Conservation (phyloP, 2,329 filamentous ascomycete species). For the Celoporthe dispersa region DNA sequence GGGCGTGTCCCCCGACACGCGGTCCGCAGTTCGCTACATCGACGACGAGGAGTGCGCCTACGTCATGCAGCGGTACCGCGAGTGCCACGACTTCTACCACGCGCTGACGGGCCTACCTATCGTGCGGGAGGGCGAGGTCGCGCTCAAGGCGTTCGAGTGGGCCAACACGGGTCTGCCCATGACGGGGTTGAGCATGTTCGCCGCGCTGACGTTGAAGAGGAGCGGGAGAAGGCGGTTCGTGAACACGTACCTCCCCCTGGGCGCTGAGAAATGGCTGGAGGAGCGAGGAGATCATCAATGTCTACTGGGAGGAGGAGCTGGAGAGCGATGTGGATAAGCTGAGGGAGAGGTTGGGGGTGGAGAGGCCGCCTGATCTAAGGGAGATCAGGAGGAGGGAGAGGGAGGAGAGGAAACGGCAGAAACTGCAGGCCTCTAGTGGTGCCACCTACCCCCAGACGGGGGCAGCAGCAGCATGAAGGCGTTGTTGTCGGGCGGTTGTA, state of each 20-base stretch:
- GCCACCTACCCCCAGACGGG: neutral
- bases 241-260: slow-evolving; percentile 83
- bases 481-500: neutral
- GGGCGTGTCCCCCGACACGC: slow-evolving; percentile 89
- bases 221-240: slow-evolving; percentile 79
- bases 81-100: slow-evolving; percentile 98
- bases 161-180: slow-evolving; percentile 93
- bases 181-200: slow-evolving; percentile 85
- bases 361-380: slow-evolving; percentile 85
- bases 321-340: slow-evolving; percentile 81
- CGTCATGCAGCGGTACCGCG: slow-evolving; percentile 96
- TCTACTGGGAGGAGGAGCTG: slow-evolving; percentile 97
- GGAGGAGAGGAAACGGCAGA: slow-evolving; percentile 69
- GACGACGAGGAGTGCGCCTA: slow-evolving; percentile 96
- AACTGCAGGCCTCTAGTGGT: slow-evolving; percentile 42
- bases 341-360: slow-evolving; percentile 76
- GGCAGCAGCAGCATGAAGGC: neutral
- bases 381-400: slow-evolving; percentile 73
- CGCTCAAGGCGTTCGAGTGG: slow-evolving; percentile 98
- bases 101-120: slow-evolving; percentile 89
- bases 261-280: slow-evolving; percentile 80
- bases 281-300: slow-evolving; percentile 83
- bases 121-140: slow-evolving; percentile 93
- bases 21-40: slow-evolving; percentile 82
- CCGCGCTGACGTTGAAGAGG: slow-evolving; percentile 83